These are phyloP conservation scores for Plenodomus biglobosus DNA, from an alignment of 2,329 filamentous ascomycete species.

Conservation along the genomic window DNA sequence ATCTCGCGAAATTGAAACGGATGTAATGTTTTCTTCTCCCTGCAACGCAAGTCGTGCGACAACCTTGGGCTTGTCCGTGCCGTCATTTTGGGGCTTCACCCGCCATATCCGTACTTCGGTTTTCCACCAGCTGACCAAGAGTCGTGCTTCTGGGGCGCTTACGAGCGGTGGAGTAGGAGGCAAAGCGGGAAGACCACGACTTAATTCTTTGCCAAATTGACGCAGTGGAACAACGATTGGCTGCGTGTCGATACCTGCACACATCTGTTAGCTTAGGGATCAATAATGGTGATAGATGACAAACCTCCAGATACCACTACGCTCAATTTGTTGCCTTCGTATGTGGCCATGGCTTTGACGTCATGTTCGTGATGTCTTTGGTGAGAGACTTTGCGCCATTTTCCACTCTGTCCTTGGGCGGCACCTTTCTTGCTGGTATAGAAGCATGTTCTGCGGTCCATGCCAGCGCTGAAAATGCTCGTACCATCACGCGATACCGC, in stretches of 20 bases:
- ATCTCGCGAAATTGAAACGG: constrained; percentile 68
- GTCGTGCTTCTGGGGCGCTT: constrained; percentile 70
- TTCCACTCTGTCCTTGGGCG: constrained; percentile 46
- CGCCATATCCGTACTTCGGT: constrained; percentile 83
- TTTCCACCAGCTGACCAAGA: constrained; percentile 92
- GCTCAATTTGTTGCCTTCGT: constrained; percentile 80
- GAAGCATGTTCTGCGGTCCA: constrained; percentile 83
- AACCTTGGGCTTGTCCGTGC: constrained; percentile 47
- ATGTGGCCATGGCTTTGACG: constrained; percentile 90
- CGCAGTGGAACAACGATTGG: constrained; percentile 80
- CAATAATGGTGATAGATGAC: constrained; percentile 16
- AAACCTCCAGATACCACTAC: constrained; percentile 88
- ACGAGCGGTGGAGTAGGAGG: constrained; percentile 75
- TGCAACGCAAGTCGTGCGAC: constrained; percentile 46
- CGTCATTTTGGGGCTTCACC: constrained; percentile 54
- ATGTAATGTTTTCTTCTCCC: constrained; percentile 79
- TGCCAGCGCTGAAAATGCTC: constrained; percentile 83
- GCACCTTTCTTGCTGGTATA: constrained; percentile 59
- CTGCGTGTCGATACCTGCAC: constrained; percentile 75
- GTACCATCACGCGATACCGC: constrained; percentile 77
- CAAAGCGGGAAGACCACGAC: constrained; percentile 78
- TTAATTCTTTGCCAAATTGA: constrained; percentile 75
- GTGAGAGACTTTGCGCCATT: constrained; percentile 84
- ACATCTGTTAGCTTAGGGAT: neutral
- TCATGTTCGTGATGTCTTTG: constrained; percentile 88